Base-by-base conservation (phyloP, 2,329 filamentous ascomycete genomes). In the Paecilomyces dactylethromorphus region DNA sequence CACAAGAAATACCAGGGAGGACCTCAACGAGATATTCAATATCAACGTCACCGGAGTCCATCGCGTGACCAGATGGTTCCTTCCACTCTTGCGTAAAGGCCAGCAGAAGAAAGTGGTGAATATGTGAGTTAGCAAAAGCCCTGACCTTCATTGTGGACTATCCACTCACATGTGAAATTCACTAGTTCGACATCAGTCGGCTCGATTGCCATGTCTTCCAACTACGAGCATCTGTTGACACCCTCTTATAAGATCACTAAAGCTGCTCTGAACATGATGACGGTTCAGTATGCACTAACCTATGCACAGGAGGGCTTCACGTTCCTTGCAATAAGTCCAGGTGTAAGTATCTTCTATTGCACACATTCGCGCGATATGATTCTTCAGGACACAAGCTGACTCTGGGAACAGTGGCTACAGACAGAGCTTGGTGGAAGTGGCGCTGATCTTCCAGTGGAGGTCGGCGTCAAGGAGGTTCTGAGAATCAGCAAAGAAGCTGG, bases 241-340 rank as follows among this genome's bases (percentile, higher is more conserved):
- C 76, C 76, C 0, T 71, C 74, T 0, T 78, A 78, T 70, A 74
- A 79, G 60, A 72, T 81, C 62, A 74, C 76, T 15, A 82, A 82
- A 61, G 74, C 80, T 0, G 79, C 79, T 0, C 58, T 81, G 60
- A 80, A 81, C 59, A 76, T 77, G 68, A 63, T 82, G 35, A 82
- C 78, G 1, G 70, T 76, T 10, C 15, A 21, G 15, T 45, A 45
- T 15, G 39, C 6, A 1, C 39, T 45, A n/a, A 45, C 6, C 5
- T 45, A 18, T 10, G 39, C 39, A 2, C 6, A 45, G 39, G 39
- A 45, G 39, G 39, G 39, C 8, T 45, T 45, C 39, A 45, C 39
- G 39, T 45, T 45, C 39, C 7, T 45, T 21, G n/a, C n/a, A 21
- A 3, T 45, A 45, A 45, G 39, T 7, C 39, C 39, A 0, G 39